Conservation (phyloP, 1,284 basidiomycete species). For the Ceratobasidium sp. region DNA sequence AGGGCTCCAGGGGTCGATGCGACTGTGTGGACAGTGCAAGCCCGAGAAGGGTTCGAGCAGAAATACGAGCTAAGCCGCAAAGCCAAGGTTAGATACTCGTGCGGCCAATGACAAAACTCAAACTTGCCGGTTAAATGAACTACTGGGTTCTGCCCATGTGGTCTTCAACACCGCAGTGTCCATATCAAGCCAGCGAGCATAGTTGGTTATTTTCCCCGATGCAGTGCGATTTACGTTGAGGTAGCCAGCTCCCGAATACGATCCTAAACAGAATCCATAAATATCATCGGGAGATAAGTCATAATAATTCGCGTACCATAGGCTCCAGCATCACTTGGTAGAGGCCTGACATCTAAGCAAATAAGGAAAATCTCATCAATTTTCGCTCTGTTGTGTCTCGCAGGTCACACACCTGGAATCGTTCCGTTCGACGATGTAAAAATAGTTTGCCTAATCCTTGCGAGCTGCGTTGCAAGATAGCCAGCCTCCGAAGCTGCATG, state of each 20-base stretch:
- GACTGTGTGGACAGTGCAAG: conserved; percentile 46
- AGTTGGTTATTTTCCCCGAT: conserved; percentile 59
- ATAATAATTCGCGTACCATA: conserved; percentile 65
- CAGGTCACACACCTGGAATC: conserved; percentile 68
- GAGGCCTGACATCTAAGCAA: conserved; percentile 65
- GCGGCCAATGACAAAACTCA: conserved; percentile 64
- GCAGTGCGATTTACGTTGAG: conserved; percentile 64
- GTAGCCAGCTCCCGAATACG: conserved; percentile 76
- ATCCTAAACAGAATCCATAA: conserved; percentile 62
- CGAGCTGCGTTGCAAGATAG: conserved; percentile 66
- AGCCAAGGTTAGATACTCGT: conserved; percentile 18
- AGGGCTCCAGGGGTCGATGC: conserved; percentile 24
- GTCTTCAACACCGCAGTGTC: conserved; percentile 71
- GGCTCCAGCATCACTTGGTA: conserved; percentile 69
- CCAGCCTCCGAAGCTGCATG: conserved; percentile 63
- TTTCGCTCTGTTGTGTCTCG: no score
- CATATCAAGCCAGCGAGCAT: conserved; percentile 76
- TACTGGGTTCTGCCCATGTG: conserved; percentile 66
- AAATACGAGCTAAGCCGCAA: conserved; percentile 74
- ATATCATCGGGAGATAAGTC: conserved; percentile 17
- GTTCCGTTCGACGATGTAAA: conserved; percentile 72
- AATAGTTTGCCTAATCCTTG: conserved; percentile 67
- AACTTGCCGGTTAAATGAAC: conserved; percentile 47
- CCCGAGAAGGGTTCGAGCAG: conserved; percentile 73
- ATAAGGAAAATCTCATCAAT: conserved; percentile 62